These are phyloP conservation scores for Biscogniauxia marginata DNA, from an alignment of 2,329 filamentous ascomycete species.

Conservation along the genomic window DNA sequence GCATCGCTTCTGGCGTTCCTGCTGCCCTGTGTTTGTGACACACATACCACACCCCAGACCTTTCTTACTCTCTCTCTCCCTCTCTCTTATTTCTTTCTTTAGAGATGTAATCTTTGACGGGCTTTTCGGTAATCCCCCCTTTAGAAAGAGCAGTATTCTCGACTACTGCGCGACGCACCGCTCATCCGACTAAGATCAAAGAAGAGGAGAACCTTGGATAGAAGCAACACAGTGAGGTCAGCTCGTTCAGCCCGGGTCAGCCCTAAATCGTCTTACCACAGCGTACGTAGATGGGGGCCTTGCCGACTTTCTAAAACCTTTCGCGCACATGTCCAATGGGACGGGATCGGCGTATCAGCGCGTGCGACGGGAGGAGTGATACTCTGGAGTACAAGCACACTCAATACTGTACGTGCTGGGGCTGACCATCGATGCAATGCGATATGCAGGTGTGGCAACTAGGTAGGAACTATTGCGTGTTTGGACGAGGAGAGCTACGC, in stretches of 20 bases:
- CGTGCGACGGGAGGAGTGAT: not conserved
- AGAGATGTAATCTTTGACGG: not conserved
- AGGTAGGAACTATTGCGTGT: slow-evolving; percentile 21
- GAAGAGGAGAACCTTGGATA: not conserved
- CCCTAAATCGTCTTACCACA: slow-evolving; percentile 19
- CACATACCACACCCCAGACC: not conserved
- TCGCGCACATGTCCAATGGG: not conserved
- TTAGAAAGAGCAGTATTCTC: not conserved
- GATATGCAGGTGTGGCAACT: slow-evolving; percentile 1
- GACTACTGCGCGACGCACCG: not conserved
- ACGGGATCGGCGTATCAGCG: not conserved
- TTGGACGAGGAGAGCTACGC: slow-evolving; percentile 15
- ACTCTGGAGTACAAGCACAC: not conserved
- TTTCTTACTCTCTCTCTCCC: not conserved
- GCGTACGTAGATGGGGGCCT: not conserved
- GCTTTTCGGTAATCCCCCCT: not conserved
- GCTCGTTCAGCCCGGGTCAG: slow-evolving; percentile 16
- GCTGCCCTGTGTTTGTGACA: not conserved
- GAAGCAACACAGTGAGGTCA: not conserved
- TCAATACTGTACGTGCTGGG: slow-evolving; percentile 8
- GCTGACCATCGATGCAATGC: slow-evolving; percentile 4
- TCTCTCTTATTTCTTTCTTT: no score
- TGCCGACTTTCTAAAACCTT: not conserved
- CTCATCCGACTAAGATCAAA: not conserved
- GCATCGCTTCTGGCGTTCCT: not conserved